A percentile compares a stretch with the other conserved stretches of the same genome.
Evolutionary conservation across 805 yeast species (phyloP).

Genomic region (Candida andamanensis): DNA sequence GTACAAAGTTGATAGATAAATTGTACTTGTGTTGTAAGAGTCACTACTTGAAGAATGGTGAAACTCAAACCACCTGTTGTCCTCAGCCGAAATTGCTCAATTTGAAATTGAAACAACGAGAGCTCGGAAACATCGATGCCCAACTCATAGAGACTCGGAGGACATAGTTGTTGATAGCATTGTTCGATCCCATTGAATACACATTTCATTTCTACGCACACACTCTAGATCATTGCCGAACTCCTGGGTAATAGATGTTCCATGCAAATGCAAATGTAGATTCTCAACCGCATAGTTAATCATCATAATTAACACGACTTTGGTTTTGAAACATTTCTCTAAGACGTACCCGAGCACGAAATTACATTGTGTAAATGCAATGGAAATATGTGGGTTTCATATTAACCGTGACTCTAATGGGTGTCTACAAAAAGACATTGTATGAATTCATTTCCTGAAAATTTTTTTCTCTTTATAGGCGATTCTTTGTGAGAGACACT

Average conservation of each 20-base stretch:
- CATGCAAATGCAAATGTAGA: conserved; percentile 40
- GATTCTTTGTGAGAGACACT: too few relatives aligned
- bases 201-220: background rate
- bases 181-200: conserved; percentile 1
- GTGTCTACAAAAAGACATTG: conserved; percentile 63
- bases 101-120: conserved; percentile 62
- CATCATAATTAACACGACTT: conserved; percentile 50
- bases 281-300: conserved; percentile 70
- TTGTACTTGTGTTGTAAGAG: conserved; percentile 70
- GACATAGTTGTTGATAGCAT: conserved; percentile 4
- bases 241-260: background rate
- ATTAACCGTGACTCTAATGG: conserved; percentile 70
- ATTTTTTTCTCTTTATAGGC: too few relatives aligned
- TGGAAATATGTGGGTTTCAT: conserved; percentile 47
- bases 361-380: conserved; percentile 36
- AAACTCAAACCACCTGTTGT: conserved; percentile 66
- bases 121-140: conserved; percentile 55
- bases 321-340: conserved; percentile 55
- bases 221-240: too few relatives aligned
- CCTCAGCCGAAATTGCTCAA: conserved; percentile 62
- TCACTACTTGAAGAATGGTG: conserved; percentile 59
- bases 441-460: too few relatives aligned
- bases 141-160: conserved; percentile 26
- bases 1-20: conserved; percentile 63
- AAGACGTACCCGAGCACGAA: conserved; percentile 96